These are phyloP conservation scores for Cercophora scortea DNA, from an alignment of 495 filamentous ascomycete genomes.

Conservation along the genomic window DNA sequence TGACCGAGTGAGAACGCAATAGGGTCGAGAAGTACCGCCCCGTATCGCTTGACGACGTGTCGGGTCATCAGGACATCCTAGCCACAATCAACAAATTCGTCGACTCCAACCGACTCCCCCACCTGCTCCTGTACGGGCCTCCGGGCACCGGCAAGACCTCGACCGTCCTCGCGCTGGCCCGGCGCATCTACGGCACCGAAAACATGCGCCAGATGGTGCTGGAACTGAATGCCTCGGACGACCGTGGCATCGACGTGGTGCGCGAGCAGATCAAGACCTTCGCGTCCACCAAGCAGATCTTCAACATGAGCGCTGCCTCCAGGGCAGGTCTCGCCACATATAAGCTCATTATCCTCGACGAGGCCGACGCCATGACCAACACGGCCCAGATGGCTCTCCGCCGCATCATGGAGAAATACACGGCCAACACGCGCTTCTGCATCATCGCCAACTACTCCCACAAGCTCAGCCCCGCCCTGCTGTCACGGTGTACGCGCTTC, in stretches of 20 bases:
- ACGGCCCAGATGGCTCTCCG: constrained; percentile 95
- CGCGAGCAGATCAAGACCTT: constrained; percentile 99
- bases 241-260: constrained; percentile 96
- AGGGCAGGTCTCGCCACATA: constrained; percentile 56
- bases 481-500: constrained; percentile 92
- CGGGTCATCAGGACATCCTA: constrained; percentile 95
- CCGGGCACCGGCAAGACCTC: constrained; percentile 97
- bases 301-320: constrained; percentile 31
- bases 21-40: constrained; percentile 99
- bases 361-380: constrained; percentile 96
- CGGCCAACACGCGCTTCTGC: constrained; percentile 94
- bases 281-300: constrained; percentile 65
- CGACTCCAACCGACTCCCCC: constrained; percentile 83
- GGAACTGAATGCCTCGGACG: constrained; percentile 93
- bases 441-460: constrained; percentile 99
- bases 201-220: constrained; percentile 98
- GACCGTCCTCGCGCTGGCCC: constrained; percentile 82
- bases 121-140: constrained; percentile 96
- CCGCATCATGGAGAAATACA: constrained; percentile 99
- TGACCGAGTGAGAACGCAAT: neutral
- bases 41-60: constrained; percentile 80
- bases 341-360: constrained; percentile 96
- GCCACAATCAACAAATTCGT: constrained; percentile 96
- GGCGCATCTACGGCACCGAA: constrained; percentile 82
- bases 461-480: constrained; percentile 89